A percentile compares a stretch with the other conserved stretches of the same genome.
phyloP scores from a whole-genome alignment of 441 rosid genomes.

The Theobroma grandiflorum region DNA sequence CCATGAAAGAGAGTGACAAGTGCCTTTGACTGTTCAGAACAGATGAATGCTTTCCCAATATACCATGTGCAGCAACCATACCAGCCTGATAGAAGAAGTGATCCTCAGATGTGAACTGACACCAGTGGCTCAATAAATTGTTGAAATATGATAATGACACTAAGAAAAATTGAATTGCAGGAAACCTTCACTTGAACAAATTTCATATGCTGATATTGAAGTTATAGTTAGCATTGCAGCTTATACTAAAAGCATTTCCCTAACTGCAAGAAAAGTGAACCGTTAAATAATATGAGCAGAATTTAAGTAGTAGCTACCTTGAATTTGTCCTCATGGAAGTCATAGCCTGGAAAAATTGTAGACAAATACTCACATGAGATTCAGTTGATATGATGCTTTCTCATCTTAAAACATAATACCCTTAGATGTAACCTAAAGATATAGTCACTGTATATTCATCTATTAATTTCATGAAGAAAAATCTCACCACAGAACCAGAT shows the following conservation, averaged over 20 bases:
- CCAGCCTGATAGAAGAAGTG: conserved; percentile 53
- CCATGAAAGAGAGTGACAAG: conserved; percentile 65
- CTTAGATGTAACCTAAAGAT: no score
- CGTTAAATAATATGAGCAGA: background rate
- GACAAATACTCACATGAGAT: conserved; percentile 11
- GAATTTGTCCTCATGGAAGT: conserved; percentile 90
- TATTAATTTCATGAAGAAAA: background rate
- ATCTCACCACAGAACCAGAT: conserved; percentile 86
- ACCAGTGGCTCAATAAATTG: background rate
- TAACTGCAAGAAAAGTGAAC: background rate
- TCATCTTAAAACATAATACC: background rate
- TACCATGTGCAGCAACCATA: conserved; percentile 53
- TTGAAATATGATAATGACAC: background rate
- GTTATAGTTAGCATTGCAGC: background rate
- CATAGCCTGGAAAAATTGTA: conserved; percentile 69
- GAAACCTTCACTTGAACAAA: background rate
- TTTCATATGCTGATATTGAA: background rate
- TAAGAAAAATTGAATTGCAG: background rate
- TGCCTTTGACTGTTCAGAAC: conserved; percentile 50
- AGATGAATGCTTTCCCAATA: conserved; percentile 52
- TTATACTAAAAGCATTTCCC: background rate
- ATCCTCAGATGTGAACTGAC: conserved; percentile 22
- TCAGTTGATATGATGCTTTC: background rate
- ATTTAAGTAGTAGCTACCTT: conserved; percentile 50
- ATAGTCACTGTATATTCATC: no score